These are phyloP conservation scores for Uronychia setigera DNA, from an alignment of 73 alveolate species.

Conservation along the genomic window DNA sequence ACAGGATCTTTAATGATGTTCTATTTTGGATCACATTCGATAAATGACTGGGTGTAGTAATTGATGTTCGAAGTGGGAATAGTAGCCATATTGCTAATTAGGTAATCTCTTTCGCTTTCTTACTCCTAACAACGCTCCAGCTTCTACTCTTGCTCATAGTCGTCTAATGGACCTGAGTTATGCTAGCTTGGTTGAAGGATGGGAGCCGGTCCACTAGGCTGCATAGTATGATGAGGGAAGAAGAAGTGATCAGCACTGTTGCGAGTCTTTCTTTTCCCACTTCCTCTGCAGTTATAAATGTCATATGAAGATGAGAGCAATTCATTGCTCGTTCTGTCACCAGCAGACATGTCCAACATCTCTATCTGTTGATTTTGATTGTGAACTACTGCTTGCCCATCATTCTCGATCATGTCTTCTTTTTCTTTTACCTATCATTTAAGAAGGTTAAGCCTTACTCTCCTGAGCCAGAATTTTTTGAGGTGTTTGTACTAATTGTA, in stretches of 20 bases:
- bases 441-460: background rate
- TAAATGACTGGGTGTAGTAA: background rate
- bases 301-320: background rate
- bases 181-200: background rate
- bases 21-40: background rate
- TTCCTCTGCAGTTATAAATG: background rate
- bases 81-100: background rate
- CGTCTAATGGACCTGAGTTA: background rate
- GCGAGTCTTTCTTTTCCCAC: background rate
- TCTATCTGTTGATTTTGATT: background rate
- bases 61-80: slow-evolving; percentile 7
- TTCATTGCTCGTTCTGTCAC: background rate
- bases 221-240: no score
- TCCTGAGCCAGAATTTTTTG: background rate
- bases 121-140: slow-evolving; percentile 3
- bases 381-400: background rate
- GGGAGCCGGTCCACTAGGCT: no score
- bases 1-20: slow-evolving; percentile 10
- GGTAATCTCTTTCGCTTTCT: slow-evolving; percentile 10
- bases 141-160: background rate
- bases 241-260: no score
- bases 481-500: background rate
- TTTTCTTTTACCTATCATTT: background rate
- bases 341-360: background rate
- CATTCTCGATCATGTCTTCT: background rate